A percentile compares a stretch with the other conserved stretches of the same genome.
phyloP scores from a whole-genome alignment of 2,329 filamentous ascomycete genomes.

The Pseudogymnoascus sp. region DNA sequence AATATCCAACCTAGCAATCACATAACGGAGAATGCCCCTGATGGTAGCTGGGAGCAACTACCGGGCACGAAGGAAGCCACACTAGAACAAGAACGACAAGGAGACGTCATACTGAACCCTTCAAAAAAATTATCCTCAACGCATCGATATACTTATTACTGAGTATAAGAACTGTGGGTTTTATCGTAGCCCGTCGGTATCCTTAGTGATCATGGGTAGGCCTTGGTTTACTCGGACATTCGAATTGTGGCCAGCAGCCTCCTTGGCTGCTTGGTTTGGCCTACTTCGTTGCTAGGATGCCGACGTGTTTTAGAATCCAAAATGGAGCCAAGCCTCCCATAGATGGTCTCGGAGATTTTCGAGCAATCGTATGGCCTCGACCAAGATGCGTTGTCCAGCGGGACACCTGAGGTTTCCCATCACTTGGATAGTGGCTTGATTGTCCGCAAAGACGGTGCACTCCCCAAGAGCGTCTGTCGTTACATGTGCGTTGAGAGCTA shows the following conservation, averaged over 20 bases:
- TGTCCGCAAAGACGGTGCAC: slow-evolving; percentile 26
- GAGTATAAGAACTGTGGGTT: background rate
- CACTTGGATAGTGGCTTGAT: slow-evolving; percentile 27
- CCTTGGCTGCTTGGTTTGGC: slow-evolving; percentile 12
- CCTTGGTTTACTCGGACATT: slow-evolving; percentile 5
- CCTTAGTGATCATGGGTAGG: slow-evolving; percentile 11
- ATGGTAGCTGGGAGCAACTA: background rate
- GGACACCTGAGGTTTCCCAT: slow-evolving; percentile 18
- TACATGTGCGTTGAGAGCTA: slow-evolving; percentile 17
- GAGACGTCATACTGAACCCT: background rate
- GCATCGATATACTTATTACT: background rate
- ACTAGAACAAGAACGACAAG: background rate
- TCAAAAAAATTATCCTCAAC: background rate
- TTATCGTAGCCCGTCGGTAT: slow-evolving; percentile 14
- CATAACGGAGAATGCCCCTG: background rate
- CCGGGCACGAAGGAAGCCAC: background rate
- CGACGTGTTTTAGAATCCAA: slow-evolving; percentile 17
- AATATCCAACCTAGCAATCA: background rate
- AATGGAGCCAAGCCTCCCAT: slow-evolving; percentile 14
- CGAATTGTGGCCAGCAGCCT: slow-evolving; percentile 18
- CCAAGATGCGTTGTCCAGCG: slow-evolving; percentile 26
- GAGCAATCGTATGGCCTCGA: slow-evolving; percentile 19
- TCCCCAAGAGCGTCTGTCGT: slow-evolving; percentile 13
- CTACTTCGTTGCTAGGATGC: background rate
- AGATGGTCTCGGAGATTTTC: slow-evolving; percentile 14